Evolutionary conservation across 2,329 filamentous ascomycete species (phyloP), one percentile per base, ranked within the genome.

Genomic region (Rhexocercosporidium sp.): DNA sequence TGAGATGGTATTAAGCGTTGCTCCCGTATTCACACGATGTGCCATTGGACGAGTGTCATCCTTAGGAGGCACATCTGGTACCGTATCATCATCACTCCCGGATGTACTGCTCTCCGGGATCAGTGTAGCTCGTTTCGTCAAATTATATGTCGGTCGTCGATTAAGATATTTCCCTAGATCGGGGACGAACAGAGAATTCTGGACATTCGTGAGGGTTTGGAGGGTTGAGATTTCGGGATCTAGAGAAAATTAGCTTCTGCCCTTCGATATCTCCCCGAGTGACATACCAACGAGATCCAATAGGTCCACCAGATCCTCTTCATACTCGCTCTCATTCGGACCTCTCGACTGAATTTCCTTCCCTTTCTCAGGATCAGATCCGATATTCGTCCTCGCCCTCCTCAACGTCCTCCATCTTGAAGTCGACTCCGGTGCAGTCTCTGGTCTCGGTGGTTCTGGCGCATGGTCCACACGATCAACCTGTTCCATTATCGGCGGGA

Each of bases 111-210:
- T 71, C 37, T 75, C 70, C 14, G 66, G 65, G 7, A 62, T 27
- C 51, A 66, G 71, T 69, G 66, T 78, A 75, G 71, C 81, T 41
- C 81, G 80, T 25, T 85, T 84, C 6, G 89, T 89, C 8, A 96
- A 82, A 49, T 88, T 88, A 77, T 96, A 97, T 0, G 92, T 94
- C 1, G 93, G 92, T 68, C 90, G 85, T 59, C 93, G 86, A 75
- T 96, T 96, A 59, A 96, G 73, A 73, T 88, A 88, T 66, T 84
- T 82, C 47, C 93, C 93, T n/a, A 96, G 82, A 71, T 94, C 90
- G 0, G 93, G 93, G 1, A 96, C 82, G 78, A 96, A 96, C 11
- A 97, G 86, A 0, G 93, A 96, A 77, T 97, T 97, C 75, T 96
- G 93, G 22, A 97, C 90, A 74, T 97, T 97, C 51, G 92, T 96